These are phyloP conservation scores for Trichoderma oligosporum DNA, from an alignment of 2,329 filamentous ascomycete genomes.

Conservation along the genomic window DNA sequence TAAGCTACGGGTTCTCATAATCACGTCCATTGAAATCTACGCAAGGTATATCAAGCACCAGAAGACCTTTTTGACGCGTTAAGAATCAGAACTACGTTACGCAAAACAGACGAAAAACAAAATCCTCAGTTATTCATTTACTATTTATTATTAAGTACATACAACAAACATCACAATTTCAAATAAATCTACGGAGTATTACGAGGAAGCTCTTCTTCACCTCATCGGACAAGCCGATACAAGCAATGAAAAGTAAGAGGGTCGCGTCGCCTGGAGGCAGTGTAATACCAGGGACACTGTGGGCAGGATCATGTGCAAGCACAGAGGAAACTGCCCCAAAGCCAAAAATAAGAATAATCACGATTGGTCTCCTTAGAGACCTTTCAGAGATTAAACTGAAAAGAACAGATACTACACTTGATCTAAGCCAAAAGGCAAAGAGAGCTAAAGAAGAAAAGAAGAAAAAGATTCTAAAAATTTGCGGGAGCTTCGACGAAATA, in stretches of 20 bases:
- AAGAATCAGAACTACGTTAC: no score
- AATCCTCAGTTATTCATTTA: no score
- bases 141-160: no score
- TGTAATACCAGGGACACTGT: constrained; percentile 43
- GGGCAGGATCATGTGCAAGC: constrained; percentile 37
- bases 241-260: constrained; percentile 37
- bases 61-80: no score
- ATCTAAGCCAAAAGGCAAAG: constrained; percentile 68
- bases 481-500: constrained; percentile 13
- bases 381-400: constrained; percentile 95
- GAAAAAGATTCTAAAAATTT: constrained; percentile 20
- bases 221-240: constrained; percentile 15
- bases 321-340: constrained; percentile 33
- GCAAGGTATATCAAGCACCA: no score
- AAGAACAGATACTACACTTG: constrained; percentile 96
- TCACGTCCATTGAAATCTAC: no score
- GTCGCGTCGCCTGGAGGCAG: constrained; percentile 41
- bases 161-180: no score
- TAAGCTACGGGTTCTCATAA: no score
- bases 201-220: constrained; percentile 15
- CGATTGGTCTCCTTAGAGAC: constrained; percentile 64
- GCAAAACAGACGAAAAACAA: no score
- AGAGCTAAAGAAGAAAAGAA: constrained; percentile 38
- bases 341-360: constrained; percentile 71
- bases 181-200: background rate